phyloP scores from a whole-genome alignment of 495 filamentous ascomycete genomes.

The Penicillium malachiteum region DNA sequence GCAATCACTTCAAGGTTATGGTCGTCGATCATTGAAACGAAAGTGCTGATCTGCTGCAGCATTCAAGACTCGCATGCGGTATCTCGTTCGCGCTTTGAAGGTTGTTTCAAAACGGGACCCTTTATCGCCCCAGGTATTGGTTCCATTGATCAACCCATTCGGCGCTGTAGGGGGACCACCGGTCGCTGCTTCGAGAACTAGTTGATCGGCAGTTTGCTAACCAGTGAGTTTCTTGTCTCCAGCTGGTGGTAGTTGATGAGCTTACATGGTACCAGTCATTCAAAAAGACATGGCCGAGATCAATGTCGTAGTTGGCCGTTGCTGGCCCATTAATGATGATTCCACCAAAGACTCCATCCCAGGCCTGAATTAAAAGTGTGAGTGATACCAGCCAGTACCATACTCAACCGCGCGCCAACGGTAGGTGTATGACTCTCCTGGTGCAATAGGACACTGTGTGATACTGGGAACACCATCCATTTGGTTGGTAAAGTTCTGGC shows the following conservation, averaged over 20 bases:
- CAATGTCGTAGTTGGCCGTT: slow-evolving; percentile 64
- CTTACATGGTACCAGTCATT: slow-evolving; percentile 56
- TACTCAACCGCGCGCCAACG: slow-evolving; percentile 72
- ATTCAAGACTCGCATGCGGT: slow-evolving; percentile 51
- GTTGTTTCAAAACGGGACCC: slow-evolving; percentile 41
- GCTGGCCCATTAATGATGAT: slow-evolving; percentile 47
- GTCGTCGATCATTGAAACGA: slow-evolving; percentile 49
- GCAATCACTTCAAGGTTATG: slow-evolving; percentile 48
- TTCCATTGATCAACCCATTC: slow-evolving; percentile 57
- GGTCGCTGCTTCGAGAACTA: slow-evolving; percentile 25
- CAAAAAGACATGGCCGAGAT: slow-evolving; percentile 57
- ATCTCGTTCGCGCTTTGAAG: slow-evolving; percentile 40
- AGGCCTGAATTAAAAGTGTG: slow-evolving; percentile 65
- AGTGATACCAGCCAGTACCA: slow-evolving; percentile 81
- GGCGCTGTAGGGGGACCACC: slow-evolving; percentile 38
- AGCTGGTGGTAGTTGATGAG: slow-evolving; percentile 1
- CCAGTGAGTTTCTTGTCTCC: slow-evolving; percentile 25
- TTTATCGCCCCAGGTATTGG: slow-evolving; percentile 40
- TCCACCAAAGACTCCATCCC: slow-evolving; percentile 33
- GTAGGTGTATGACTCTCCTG: slow-evolving; percentile 64
- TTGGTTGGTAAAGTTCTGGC: slow-evolving; percentile 48
- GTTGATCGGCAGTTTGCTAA: slow-evolving; percentile 30
- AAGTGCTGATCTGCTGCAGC: slow-evolving; percentile 36
- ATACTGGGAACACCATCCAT: slow-evolving; percentile 65
- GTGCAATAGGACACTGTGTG: slow-evolving; percentile 66